Conservation (phyloP, 1,284 basidiomycete species). For the Ustilago xerochloae region DNA sequence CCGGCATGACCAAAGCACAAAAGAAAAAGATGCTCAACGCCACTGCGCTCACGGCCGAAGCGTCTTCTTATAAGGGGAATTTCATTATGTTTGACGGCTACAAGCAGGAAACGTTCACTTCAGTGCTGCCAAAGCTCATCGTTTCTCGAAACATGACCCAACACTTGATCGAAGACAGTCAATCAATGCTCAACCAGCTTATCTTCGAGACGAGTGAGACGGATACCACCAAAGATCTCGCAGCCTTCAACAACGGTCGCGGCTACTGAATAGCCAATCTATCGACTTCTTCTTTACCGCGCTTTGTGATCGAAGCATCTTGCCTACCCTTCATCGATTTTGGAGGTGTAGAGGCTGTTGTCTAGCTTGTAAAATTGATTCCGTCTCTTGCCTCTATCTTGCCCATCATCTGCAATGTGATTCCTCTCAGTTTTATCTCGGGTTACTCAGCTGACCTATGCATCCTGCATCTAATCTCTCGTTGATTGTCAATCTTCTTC, state of each 20-base stretch:
- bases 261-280: not conserved
- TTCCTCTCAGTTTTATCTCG: too few relatives aligned
- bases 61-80: slow-evolving; percentile 1
- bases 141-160: not conserved
- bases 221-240: not conserved
- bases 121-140: slow-evolving; percentile 9
- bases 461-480: too few relatives aligned
- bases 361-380: too few relatives aligned
- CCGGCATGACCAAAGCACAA: slow-evolving; percentile 1
- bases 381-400: too few relatives aligned
- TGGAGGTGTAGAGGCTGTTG: too few relatives aligned
- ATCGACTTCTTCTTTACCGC: too few relatives aligned
- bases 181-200: slow-evolving; percentile 2
- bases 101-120: slow-evolving; percentile 8
- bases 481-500: too few relatives aligned
- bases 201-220: not conserved
- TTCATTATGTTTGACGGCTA: not conserved
- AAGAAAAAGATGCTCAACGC: slow-evolving; percentile 9
- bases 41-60: not conserved
- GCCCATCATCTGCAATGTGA: too few relatives aligned
- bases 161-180: not conserved
- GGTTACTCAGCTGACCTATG: too few relatives aligned
- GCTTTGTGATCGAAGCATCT: too few relatives aligned
- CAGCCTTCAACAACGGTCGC: not conserved
- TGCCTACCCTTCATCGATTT: too few relatives aligned